phyloP scores from a whole-genome alignment of 257 asterid species.

The Phtheirospermum japonicum region DNA sequence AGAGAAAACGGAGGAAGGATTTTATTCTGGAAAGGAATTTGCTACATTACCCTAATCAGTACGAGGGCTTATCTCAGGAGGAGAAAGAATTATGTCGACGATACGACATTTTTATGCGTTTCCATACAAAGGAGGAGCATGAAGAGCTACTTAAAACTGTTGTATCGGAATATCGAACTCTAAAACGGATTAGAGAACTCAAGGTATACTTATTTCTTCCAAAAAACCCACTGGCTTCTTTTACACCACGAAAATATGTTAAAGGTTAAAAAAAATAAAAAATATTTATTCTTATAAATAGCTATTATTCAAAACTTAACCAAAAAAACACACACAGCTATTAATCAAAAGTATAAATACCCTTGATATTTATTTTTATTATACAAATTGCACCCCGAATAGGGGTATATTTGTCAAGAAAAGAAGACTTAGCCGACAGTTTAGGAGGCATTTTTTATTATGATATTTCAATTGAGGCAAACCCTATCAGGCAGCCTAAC shows the following conservation, averaged over 20 bases:
- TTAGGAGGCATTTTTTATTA: neutral
- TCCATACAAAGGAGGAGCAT: conserved; percentile 71
- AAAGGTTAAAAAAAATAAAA: too few relatives aligned
- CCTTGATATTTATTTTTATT: neutral
- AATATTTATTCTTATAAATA: too few relatives aligned
- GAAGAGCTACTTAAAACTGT: conserved; percentile 57
- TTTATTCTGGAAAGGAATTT: conserved; percentile 71
- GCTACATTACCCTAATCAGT: conserved; percentile 50
- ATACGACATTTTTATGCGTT: conserved; percentile 72
- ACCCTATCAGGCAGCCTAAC: too few relatives aligned
- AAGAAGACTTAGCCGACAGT: neutral
- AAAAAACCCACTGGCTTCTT: conserved; percentile 5
- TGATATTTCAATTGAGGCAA: neutral
- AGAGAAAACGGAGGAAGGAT: conserved; percentile 80
- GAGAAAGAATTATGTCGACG: conserved; percentile 62
- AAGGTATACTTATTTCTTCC: conserved; percentile 44
- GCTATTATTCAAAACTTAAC: too few relatives aligned
- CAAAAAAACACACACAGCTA: too few relatives aligned
- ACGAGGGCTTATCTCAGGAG: conserved; percentile 53
- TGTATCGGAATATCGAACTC: conserved; percentile 51
- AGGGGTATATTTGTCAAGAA: too few relatives aligned
- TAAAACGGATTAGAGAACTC: conserved; percentile 65
- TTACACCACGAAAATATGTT: conserved; percentile 13
- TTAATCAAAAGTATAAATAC: neutral
- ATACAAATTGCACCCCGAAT: neutral